Base-by-base conservation (phyloP, 805 yeast genomes). In the Isabelozyma gotoi region DNA sequence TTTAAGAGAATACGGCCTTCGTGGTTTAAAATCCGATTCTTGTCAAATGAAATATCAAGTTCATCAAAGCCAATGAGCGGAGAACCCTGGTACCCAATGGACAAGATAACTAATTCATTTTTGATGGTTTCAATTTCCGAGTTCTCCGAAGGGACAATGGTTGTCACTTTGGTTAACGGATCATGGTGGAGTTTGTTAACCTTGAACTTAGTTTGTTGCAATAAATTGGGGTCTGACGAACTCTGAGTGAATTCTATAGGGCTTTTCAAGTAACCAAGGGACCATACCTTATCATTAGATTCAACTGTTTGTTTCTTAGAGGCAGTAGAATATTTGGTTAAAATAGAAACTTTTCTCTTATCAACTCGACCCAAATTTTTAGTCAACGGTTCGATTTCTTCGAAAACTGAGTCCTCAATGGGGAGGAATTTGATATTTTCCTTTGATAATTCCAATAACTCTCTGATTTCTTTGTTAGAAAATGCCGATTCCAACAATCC, bases 391-490 rank as follows among this genome's bases (percentile, higher is more conserved):
- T 59, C 58, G 32, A 69, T 53, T 37, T 57, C 51, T 8, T 51
- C 56, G 37, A 73, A 49, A 4, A 57, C 15, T 4, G 62, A 52
- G n/a, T 67, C 65, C 0, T 71, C 70, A 8, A 71, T 46, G 6
- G 73, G 73, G 5, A 45, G 41, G 7, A 77, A 74, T 37, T 70
- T 57, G 43, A 85, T 78, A 10, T 59, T 63, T 33, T 68, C 66
- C 21, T 70, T 53, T 4, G 66, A 64, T 43, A 89, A 62, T 41
- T 82, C 85, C 57, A 91, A 68, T 31, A 92, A 67, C 58, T 94
- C 98, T 57, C 97, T 76, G 18, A 92, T 74, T 62, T 94, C 99
- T 59, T 90, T 92, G 52, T 88, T 92, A 3, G 97, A 85, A 61
- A 91, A 94, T 19, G 96, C 94, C 36, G 94, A 82, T 51, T 90